phyloP scores from a whole-genome alignment of 2,329 filamentous ascomycete genomes.

The Reticulascus tulasneorum region DNA sequence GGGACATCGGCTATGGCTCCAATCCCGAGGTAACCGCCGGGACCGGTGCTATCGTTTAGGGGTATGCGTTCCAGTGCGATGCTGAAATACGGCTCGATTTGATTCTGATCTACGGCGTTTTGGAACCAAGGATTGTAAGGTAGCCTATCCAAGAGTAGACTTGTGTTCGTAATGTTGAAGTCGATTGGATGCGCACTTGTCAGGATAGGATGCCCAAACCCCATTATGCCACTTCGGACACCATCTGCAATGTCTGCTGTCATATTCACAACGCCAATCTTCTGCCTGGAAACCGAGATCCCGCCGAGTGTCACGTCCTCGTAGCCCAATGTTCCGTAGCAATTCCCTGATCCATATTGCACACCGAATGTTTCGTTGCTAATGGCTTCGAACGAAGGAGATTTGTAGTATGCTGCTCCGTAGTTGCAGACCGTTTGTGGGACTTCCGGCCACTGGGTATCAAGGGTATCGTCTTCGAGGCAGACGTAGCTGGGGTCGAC shows the following conservation, averaged over 20 bases:
- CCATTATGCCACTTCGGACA: slow-evolving; percentile 17
- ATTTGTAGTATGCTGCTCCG: slow-evolving; percentile 9
- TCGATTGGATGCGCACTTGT: slow-evolving; percentile 14
- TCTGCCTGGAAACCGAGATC: slow-evolving; percentile 14
- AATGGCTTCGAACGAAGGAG: not conserved
- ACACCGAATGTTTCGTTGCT: slow-evolving; percentile 23
- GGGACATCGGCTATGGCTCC: slow-evolving; percentile 16
- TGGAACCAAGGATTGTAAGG: slow-evolving; percentile 4
- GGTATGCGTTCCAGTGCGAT: slow-evolving; percentile 15
- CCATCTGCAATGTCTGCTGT: slow-evolving; percentile 15
- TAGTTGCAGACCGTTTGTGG: slow-evolving; percentile 10
- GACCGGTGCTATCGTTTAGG: slow-evolving; percentile 5
- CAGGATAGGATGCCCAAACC: slow-evolving; percentile 17
- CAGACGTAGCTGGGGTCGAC: slow-evolving; percentile 13
- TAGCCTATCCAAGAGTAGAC: not conserved
- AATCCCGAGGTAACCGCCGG: slow-evolving; percentile 17
- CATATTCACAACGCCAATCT: slow-evolving; percentile 17
- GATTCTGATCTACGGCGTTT: not conserved
- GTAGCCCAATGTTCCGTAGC: slow-evolving; percentile 13
- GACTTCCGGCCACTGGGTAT: slow-evolving; percentile 4
- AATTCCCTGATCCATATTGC: slow-evolving; percentile 17
- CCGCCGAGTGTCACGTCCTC: slow-evolving; percentile 16
- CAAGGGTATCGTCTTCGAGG: slow-evolving; percentile 6
- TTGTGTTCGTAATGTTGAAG: not conserved
- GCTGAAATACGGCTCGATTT: slow-evolving; percentile 18